Percentiles rank a stretch among this genome's conserved stretches.
These are phyloP conservation scores for Periconia sp. DNA, from an alignment of 2,329 filamentous ascomycete species.

Conservation along the genomic window DNA sequence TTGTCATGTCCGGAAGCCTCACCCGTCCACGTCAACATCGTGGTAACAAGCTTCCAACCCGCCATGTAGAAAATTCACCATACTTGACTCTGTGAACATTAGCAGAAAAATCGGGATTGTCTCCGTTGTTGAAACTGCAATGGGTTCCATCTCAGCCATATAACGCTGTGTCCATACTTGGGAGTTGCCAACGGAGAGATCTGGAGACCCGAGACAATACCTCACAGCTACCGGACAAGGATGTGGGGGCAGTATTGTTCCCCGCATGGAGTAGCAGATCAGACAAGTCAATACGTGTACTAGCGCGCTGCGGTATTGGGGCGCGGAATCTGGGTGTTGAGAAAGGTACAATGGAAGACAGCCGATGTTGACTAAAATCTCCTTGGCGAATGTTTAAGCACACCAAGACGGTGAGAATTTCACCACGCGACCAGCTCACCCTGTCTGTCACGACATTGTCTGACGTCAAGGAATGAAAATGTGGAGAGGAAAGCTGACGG, in stretches of 20 bases:
- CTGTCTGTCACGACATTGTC: background rate
- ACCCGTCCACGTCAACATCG: background rate
- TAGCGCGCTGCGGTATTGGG: background rate
- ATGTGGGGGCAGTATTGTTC: background rate
- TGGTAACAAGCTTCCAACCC: background rate
- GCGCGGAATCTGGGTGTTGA: background rate
- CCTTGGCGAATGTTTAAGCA: background rate
- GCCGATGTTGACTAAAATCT: background rate
- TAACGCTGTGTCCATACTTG: background rate
- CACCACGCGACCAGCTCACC: background rate
- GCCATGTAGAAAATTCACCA: background rate
- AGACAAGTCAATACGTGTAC: background rate
- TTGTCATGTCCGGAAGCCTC: background rate
- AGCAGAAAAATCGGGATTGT: background rate
- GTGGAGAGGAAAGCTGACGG: background rate
- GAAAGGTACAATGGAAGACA: background rate
- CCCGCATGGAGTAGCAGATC: background rate
- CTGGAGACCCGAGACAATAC: background rate
- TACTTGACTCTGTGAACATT: no score
- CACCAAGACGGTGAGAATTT: background rate
- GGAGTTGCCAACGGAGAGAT: background rate
- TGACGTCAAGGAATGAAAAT: background rate
- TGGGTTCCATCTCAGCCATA: background rate
- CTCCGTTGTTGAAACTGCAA: no score
- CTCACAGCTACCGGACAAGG: background rate